Percentiles rank a stretch among this genome's conserved stretches.
Evolutionary conservation across 2,329 filamentous ascomycete species (phyloP).

Genomic region (Salinomyces thailandicus): DNA sequence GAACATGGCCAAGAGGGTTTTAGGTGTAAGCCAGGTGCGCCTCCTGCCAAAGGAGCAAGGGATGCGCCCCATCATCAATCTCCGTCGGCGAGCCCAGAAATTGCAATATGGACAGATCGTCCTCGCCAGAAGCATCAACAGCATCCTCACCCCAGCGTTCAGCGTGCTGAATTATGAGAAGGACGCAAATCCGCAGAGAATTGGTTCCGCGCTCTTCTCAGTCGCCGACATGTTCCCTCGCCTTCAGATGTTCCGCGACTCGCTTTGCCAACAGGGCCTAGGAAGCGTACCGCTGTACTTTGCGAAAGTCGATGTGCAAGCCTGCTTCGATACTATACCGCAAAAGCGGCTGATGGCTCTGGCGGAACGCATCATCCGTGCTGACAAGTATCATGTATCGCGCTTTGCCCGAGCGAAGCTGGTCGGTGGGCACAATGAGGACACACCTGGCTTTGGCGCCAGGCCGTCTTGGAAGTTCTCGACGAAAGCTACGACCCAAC

Average conservation of each 20-base stretch:
- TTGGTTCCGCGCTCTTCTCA: conserved; percentile 76
- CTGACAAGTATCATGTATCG: conserved; percentile 57
- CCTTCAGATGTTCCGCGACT: conserved; percentile 57
- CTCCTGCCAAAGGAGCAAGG: conserved; percentile 70
- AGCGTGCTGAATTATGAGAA: conserved; percentile 71
- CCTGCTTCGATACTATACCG: conserved; percentile 92
- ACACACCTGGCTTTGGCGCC: conserved; percentile 23
- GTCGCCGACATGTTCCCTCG: conserved; percentile 68
- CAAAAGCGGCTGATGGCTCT: conserved; percentile 62
- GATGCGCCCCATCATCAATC: conserved; percentile 78
- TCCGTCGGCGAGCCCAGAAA: conserved; percentile 54
- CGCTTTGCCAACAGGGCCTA: conserved; percentile 29
- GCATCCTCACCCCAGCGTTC: conserved; percentile 61
- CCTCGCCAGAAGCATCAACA: conserved; percentile 58
- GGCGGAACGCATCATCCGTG: conserved; percentile 46
- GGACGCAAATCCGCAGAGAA: conserved; percentile 37
- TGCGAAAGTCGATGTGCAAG: conserved; percentile 82
- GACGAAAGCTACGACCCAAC: conserved; percentile 28
- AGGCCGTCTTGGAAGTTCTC: conserved; percentile 31
- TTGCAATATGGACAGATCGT: conserved; percentile 43
- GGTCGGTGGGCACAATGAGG: conserved; percentile 26
- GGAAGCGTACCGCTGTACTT: conserved; percentile 55
- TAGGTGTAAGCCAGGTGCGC: conserved; percentile 71
- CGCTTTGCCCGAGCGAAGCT: conserved; percentile 65
- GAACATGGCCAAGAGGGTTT: conserved; percentile 49